Base-by-base conservation (phyloP, 441 rosid species). In the Erysimum pusillum region DNA sequence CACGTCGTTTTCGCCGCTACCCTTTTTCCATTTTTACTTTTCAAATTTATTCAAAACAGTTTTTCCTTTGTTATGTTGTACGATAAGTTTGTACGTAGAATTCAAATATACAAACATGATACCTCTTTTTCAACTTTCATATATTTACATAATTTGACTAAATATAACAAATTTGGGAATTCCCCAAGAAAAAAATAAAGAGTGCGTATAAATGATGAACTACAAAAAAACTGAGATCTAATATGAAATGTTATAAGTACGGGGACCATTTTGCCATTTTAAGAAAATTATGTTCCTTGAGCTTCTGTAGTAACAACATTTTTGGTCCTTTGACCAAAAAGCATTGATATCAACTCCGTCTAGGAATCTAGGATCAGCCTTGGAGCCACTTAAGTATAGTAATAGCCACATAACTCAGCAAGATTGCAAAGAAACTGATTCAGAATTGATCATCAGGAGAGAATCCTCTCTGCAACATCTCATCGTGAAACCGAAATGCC, bases 401-500 rank as follows among this genome's bases (percentile, higher is more conserved):
- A 60, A 59, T 34, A 4, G n/a, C 44, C 63, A 15, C 7, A 17
- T 46, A 72, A 67, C 14, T 22, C 20, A 51, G 74, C 38, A 58
- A 73, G 39, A 46, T 5, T 35, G 3, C 28, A 53, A 36, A 67
- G 38, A 11, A 61, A 65, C 44, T 48, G 28, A 62, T 72, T 71
- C 80, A 92, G 78, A 87, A 87, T 25, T 80, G 76, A 82, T 89
- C 97, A 73, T 94, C 97, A 8, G 97, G 98, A 66, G 87, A 89
- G 77, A 94, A 87, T 17, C 98, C 97, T 75, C 88, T 86, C 69
- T 75, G 89, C 71, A 94, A 70, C 97, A 94, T 94, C 81, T 94
- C 96, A 71, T 90, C 90, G 74, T 94, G 98, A 74, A 85, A 88
- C 45, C 87, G 83, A 85, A 94, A 94, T 41, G 98, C 98, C 73